Evolutionary conservation across 73 alveolate genomes (phyloP).

Genomic region (Tetrahymena elliotti): DNA sequence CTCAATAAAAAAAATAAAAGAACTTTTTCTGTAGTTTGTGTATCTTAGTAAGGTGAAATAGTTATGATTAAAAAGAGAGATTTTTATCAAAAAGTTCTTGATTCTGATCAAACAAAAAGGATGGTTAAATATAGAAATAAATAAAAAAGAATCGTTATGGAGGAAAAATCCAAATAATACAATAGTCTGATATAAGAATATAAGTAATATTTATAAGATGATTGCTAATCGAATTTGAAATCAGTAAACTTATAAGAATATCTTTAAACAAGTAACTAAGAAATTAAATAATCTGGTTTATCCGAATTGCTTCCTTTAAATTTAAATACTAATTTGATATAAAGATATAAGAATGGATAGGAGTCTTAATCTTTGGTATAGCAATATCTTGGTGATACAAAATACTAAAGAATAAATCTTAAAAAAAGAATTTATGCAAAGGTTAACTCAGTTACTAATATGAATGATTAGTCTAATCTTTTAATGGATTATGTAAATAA

Average conservation of each 20-base stretch:
- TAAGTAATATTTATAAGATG: not conserved
- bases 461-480: not conserved
- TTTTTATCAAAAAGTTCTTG: not conserved
- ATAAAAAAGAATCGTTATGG: not conserved
- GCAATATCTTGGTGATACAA: not conserved
- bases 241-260: not conserved
- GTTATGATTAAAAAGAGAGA: not conserved
- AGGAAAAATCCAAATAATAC: not conserved
- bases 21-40: not conserved
- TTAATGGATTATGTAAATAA: not conserved
- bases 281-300: not conserved
- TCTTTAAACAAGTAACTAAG: not conserved
- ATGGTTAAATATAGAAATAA: not conserved
- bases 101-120: not conserved
- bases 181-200: not conserved
- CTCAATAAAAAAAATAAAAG: not conserved
- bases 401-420: not conserved
- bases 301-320: not conserved
- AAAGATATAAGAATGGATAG: not conserved
- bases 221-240: not conserved
- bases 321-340: not conserved
- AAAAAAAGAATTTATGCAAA: not conserved
- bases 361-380: not conserved
- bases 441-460: not conserved
- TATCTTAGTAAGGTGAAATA: not conserved